Evolutionary conservation across 2,329 filamentous ascomycete genomes (phyloP).

Genomic region (Cyclaneusma minus): DNA sequence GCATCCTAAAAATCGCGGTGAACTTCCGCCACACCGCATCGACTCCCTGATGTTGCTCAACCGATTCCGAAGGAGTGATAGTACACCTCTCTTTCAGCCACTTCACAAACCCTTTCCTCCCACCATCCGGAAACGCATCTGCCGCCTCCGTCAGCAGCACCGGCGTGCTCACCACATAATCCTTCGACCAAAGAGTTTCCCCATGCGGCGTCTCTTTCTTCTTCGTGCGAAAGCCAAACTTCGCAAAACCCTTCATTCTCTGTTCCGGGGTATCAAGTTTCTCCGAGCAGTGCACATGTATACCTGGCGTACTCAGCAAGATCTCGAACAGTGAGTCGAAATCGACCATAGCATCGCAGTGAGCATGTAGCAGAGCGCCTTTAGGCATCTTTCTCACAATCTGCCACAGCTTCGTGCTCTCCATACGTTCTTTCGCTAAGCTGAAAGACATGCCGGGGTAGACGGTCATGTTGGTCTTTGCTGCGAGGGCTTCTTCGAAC

Average conservation of each 20-base stretch:
- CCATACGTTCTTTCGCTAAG: conserved; percentile 72
- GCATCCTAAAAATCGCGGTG: conserved; percentile 53
- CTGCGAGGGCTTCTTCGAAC: conserved; percentile 54
- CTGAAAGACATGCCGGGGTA: conserved; percentile 92
- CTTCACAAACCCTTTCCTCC: conserved; percentile 52
- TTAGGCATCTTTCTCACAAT: conserved; percentile 83
- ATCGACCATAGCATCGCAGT: conserved; percentile 84
- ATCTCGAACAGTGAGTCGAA: conserved; percentile 64
- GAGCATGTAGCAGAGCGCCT: conserved; percentile 70
- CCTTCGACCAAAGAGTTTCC: conserved; percentile 46
- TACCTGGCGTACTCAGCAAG: conserved; percentile 54
- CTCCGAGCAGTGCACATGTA: conserved; percentile 50
- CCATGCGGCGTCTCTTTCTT: conserved; percentile 23
- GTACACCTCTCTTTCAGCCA: conserved; percentile 65
- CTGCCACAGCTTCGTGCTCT: conserved; percentile 69
- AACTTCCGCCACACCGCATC: conserved; percentile 81
- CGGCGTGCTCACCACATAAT: conserved; percentile 34
- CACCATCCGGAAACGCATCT: conserved; percentile 58
- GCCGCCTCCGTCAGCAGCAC: conserved; percentile 39
- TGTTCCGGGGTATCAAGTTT: conserved; percentile 36
- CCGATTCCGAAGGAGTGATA: conserved; percentile 55
- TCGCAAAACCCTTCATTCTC: conserved; percentile 37
- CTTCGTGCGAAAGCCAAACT: conserved; percentile 43
- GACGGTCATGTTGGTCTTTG: conserved; percentile 44
- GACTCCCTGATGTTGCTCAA: conserved; percentile 69